Evolutionary conservation across 2,329 filamentous ascomycete genomes (phyloP).

Genomic region (Clonostachys byssicola): DNA sequence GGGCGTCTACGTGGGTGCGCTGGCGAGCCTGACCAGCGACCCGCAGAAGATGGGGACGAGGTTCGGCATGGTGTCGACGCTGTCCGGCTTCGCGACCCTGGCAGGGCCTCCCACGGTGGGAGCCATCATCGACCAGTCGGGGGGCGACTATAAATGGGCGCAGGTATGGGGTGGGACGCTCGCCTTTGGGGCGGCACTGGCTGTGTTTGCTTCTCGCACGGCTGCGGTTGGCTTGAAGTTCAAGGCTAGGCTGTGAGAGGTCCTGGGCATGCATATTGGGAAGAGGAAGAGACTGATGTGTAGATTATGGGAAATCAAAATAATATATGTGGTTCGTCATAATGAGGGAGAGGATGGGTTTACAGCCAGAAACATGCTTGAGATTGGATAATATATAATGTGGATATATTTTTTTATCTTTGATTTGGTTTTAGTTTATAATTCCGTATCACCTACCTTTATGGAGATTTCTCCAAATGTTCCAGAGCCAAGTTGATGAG

Average conservation of each 20-base stretch:
- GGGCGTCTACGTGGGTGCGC: constrained; percentile 31
- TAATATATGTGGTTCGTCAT: too few relatives aligned
- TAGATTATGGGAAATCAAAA: too few relatives aligned
- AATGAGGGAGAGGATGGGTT: too few relatives aligned
- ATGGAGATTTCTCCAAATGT: too few relatives aligned
- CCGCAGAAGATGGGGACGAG: constrained; percentile 37
- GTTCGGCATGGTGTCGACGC: constrained; percentile 39
- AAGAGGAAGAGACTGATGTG: not conserved
- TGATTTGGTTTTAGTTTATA: not conserved
- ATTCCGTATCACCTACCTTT: too few relatives aligned
- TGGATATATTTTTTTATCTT: not conserved
- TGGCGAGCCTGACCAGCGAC: constrained; percentile 36
- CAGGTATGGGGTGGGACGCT: constrained; percentile 42
- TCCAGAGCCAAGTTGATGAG: too few relatives aligned
- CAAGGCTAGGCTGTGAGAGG: constrained; percentile 24
- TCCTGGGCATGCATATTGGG: not conserved
- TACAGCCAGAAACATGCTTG: too few relatives aligned
- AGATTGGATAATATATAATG: not conserved
- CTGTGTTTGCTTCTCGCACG: constrained; percentile 23
- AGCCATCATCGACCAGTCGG: constrained; percentile 34
- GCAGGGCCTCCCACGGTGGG: constrained; percentile 39
- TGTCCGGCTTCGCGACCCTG: constrained; percentile 34
- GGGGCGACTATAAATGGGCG: constrained; percentile 33
- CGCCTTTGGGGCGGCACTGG: constrained; percentile 23
- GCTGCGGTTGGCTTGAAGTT: constrained; percentile 28